Base-by-base conservation (phyloP, 441 rosid species). In the Gossypium davidsonii region DNA sequence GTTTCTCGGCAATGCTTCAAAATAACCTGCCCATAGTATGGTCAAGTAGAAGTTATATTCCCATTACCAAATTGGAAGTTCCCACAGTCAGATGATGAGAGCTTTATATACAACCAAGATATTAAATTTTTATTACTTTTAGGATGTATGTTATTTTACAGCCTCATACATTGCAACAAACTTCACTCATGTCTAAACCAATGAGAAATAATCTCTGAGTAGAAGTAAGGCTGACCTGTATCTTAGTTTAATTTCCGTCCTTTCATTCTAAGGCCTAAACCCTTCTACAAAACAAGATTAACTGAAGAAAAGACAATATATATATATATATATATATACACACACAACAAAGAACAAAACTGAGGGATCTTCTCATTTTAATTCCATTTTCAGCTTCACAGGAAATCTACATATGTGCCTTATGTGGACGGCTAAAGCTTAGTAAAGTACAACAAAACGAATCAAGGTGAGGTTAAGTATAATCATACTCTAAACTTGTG, bases 1-100 rank as follows among this genome's bases (percentile, higher is more conserved):
- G 89, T 83, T 76, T 87, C 87, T 63, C 93, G 83, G 79, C 82
- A 85, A 59, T 79, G 75, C 84, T 91, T 94, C 78, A 81, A 83
- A 79, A 94, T 80, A 59, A 87, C 81, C 97, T 92, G 73, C 74
- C 78, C 3, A 73, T 65, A 26, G 26, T 17, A 51, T 56, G 21
- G 53, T 37, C 53, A 56, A 21, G 21, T 37, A 42, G 6, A 52
- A 69, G 48, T 52, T 28, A 52, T 10, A 48, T n/a, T 64, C 6
- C 57, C 8, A 49, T 67, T 67, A 67, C 20, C 21, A 67, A 49
- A 26, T 2, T 25, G 25, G 15, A 49, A 67, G 21, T 66, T 49
- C 58, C 39, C 71, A 3, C 23, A 67, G 39, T 26, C 7, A 67
- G 23, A 44, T 15, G 34, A 14, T 21, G 70, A 31, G 21, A 17